phyloP scores from a whole-genome alignment of 371 early-diverging fungal genomes.

The Rhizomucor pusillus region DNA sequence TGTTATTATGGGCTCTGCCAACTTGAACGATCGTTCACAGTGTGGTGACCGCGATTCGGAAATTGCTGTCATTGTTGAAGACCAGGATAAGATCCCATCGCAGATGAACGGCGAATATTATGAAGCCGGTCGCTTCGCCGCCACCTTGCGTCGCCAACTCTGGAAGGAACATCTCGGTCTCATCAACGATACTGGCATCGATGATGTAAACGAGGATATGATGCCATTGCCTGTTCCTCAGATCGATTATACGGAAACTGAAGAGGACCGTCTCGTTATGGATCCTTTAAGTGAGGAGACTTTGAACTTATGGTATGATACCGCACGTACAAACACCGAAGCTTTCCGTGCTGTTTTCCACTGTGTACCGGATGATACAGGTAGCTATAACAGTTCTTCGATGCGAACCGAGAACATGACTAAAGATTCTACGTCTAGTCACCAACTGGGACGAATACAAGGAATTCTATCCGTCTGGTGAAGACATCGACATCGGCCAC shows the following conservation, averaged over 20 bases:
- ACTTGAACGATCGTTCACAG: conserved; percentile 92
- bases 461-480: conserved; percentile 54
- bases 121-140: conserved; percentile 66
- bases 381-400: conserved; percentile 21
- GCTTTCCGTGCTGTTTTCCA: conserved; percentile 73
- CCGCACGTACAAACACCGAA: conserved; percentile 59
- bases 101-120: conserved; percentile 70
- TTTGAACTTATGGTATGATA: conserved; percentile 47
- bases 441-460: conserved; percentile 69
- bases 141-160: conserved; percentile 71
- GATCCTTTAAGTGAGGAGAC: conserved; percentile 67
- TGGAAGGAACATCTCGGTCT: conserved; percentile 88
- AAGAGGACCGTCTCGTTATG: conserved; percentile 39
- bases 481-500: conserved; percentile 39
- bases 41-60: conserved; percentile 92
- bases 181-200: conserved; percentile 36
- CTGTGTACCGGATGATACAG: conserved; percentile 74
- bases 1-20: conserved; percentile 88
- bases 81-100: conserved; percentile 65
- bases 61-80: conserved; percentile 82
- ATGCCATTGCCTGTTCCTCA: conserved; percentile 48
- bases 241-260: conserved; percentile 24
- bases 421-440: conserved; percentile 25
- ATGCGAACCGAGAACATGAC: too few species aligned
- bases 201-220: conserved; percentile 51